These are phyloP conservation scores for Phylloporus scabripes DNA, from an alignment of 768 basidiomycete species.

Conservation along the genomic window DNA sequence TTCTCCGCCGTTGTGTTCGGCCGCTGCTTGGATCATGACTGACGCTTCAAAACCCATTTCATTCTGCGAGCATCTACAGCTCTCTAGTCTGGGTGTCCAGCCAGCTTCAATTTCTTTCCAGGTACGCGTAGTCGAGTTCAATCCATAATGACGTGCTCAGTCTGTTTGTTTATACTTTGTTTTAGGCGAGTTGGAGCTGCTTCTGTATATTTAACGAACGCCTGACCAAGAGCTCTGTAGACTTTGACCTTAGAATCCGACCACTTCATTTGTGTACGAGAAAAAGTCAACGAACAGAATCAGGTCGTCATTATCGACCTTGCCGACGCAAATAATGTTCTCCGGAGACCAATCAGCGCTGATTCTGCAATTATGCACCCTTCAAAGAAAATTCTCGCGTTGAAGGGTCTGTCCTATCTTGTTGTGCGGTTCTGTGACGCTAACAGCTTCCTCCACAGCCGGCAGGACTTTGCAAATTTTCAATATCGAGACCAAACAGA, in stretches of 20 bases:
- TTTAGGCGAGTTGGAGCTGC: constrained; percentile 17
- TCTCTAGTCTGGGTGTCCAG: constrained; percentile 93
- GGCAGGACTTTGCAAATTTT: constrained; percentile 94
- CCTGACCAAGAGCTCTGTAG: constrained; percentile 34
- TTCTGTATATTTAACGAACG: neutral
- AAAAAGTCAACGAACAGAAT: constrained; percentile 91
- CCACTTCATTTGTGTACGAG: constrained; percentile 96
- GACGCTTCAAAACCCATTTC: constrained; percentile 65
- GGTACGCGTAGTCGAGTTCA: constrained; percentile 45
- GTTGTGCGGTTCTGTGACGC: neutral
- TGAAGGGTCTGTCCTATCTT: constrained; percentile 57
- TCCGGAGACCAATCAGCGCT: constrained; percentile 93
- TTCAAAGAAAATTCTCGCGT: constrained; percentile 90
- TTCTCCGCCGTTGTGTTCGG: constrained; percentile 14
- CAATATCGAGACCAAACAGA: constrained; percentile 96
- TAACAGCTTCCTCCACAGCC: constrained; percentile 44
- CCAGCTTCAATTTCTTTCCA: constrained; percentile 97
- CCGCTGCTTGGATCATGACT: constrained; percentile 20
- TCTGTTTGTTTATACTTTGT: constrained; percentile 1
- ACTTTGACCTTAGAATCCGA: constrained; percentile 95
- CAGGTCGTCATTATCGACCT: constrained; percentile 99
- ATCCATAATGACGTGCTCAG: constrained; percentile 14
- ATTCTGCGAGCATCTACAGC: constrained; percentile 88
- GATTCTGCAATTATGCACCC: constrained; percentile 99
- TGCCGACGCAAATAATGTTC: constrained; percentile 93